phyloP scores from a whole-genome alignment of 2,329 filamentous ascomycete genomes.

The Colletotrichum falcatum region DNA sequence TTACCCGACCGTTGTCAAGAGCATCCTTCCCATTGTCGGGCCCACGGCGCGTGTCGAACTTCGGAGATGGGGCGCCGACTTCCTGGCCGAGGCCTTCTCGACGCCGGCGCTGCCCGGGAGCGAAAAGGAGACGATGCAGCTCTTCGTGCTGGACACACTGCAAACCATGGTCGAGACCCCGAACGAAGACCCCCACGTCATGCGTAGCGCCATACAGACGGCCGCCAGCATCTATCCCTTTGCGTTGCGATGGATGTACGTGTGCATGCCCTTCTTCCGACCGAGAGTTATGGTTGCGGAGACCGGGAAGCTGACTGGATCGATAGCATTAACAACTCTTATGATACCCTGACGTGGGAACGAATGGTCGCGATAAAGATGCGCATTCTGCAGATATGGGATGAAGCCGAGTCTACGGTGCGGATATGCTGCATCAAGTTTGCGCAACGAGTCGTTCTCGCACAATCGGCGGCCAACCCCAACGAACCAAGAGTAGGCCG shows the following conservation, averaged over 20 bases:
- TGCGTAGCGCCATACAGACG: constrained; percentile 89
- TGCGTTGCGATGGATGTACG: constrained; percentile 94
- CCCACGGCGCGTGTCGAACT: constrained; percentile 81
- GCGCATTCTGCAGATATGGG: constrained; percentile 90
- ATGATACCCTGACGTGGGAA: constrained; percentile 86
- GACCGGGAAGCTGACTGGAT: constrained; percentile 46
- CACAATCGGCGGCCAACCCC: constrained; percentile 87
- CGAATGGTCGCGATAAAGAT: constrained; percentile 90
- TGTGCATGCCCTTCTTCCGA: constrained; percentile 49
- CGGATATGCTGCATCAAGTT: constrained; percentile 98
- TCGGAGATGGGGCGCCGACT: constrained; percentile 95
- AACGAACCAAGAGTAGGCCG: constrained; percentile 82
- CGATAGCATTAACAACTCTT: constrained; percentile 84
- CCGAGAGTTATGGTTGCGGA: constrained; percentile 1
- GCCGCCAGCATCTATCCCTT: constrained; percentile 94
- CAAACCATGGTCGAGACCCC: constrained; percentile 76
- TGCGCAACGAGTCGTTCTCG: constrained; percentile 90
- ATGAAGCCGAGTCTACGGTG: constrained; percentile 79
- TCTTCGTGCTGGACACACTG: constrained; percentile 82
- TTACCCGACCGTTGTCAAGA: constrained; percentile 92
- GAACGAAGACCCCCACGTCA: constrained; percentile 81
- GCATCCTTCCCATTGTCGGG: constrained; percentile 91
- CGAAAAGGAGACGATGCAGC: constrained; percentile 84
- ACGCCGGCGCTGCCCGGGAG: constrained; percentile 83
- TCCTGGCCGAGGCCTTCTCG: constrained; percentile 94